These are phyloP conservation scores for Cryptococcus sp. DNA, from an alignment of 1,284 basidiomycete genomes.

Conservation along the genomic window DNA sequence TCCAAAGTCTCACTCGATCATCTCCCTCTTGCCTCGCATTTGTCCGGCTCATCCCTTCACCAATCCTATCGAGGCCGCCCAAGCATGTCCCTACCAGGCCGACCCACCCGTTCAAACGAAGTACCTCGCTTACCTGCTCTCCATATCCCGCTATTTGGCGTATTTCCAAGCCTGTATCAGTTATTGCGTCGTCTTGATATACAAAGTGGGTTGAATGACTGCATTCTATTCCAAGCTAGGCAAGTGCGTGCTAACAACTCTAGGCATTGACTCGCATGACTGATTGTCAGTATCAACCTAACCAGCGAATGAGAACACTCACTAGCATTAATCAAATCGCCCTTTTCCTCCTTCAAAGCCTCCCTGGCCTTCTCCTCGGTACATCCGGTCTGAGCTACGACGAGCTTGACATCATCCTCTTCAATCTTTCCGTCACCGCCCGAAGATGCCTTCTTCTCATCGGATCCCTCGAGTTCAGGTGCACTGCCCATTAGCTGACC, in stretches of 20 bases:
- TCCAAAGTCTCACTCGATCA: no score
- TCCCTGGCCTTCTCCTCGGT: conserved; percentile 82
- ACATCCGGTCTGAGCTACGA: conserved; percentile 76
- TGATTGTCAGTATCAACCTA: not conserved
- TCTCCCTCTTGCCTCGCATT: no score
- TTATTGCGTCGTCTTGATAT: no score
- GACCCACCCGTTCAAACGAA: no score
- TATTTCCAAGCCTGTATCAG: no score
- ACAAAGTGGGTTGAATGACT: no score
- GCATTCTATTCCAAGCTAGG: no score
- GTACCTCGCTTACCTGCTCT: no score
- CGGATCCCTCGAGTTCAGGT: conserved; percentile 69
- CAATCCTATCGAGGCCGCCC: no score
- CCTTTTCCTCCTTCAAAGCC: conserved; percentile 79
- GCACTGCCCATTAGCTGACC: conserved; percentile 41
- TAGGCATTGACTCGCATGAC: conserved; percentile 30
- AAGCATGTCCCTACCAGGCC: no score
- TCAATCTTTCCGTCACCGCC: conserved; percentile 58
- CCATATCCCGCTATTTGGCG: no score
- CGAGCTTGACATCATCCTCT: conserved; percentile 90
- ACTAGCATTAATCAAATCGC: conserved; percentile 93
- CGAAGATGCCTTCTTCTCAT: conserved; percentile 35
- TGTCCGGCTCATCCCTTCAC: no score
- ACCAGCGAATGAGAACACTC: conserved; percentile 48
- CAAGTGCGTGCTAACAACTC: not conserved